phyloP scores from a whole-genome alignment of 805 yeast genomes.

The Isabelozyma heimii region DNA sequence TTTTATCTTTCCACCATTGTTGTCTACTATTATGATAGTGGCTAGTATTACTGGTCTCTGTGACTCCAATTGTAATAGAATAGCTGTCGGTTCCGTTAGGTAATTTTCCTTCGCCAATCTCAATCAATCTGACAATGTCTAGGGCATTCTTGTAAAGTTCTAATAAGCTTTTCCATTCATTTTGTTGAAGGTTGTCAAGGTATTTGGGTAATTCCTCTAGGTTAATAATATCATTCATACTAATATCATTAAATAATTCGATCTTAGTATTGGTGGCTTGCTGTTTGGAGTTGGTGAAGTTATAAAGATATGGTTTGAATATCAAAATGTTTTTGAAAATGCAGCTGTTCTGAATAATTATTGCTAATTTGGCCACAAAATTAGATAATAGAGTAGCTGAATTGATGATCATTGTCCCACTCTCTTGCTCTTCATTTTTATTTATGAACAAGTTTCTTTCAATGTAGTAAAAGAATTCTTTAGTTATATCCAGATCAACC shows the following conservation, averaged over 20 bases:
- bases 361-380: conserved; percentile 25
- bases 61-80: conserved; percentile 7
- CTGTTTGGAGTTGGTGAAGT: background rate
- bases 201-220: conserved; percentile 13
- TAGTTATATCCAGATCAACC: no score
- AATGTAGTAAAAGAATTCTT: conserved; percentile 5
- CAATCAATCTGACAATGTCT: conserved; percentile 31
- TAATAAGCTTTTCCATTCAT: conserved; percentile 29
- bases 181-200: conserved; percentile 7
- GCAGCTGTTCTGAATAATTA: conserved; percentile 13
- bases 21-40: background rate
- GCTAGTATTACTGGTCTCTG: conserved; percentile 1
- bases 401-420: conserved; percentile 30
- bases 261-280: background rate
- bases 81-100: conserved; percentile 1
- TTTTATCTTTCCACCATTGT: conserved; percentile 12
- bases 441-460: conserved; percentile 1
- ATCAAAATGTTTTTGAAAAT: conserved; percentile 30
- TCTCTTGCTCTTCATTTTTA: conserved; percentile 5
- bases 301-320: conserved; percentile 25
- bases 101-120: conserved; percentile 23
- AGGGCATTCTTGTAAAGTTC: conserved; percentile 23
- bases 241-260: background rate
- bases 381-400: conserved; percentile 28
- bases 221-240: conserved; percentile 5